Evolutionary conservation across 2,329 filamentous ascomycete species (phyloP).

Genomic region (Colletotrichum sublineola): DNA sequence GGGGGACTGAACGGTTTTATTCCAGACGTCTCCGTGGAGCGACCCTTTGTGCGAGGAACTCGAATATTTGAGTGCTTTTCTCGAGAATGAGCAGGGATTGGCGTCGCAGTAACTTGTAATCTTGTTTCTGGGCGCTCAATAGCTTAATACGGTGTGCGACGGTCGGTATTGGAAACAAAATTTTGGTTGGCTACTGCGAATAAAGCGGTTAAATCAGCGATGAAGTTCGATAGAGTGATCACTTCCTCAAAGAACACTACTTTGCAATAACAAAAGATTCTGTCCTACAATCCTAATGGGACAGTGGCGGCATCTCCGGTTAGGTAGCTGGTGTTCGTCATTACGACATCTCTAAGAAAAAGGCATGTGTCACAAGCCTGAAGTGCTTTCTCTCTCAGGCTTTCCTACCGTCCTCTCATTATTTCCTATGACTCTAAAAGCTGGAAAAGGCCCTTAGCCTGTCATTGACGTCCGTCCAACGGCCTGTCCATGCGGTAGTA

Average conservation of each 20-base stretch:
- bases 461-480: neutral
- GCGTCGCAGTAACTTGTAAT: neutral
- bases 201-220: neutral
- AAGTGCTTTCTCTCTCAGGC: neutral
- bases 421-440: neutral
- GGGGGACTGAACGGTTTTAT: conserved; percentile 1
- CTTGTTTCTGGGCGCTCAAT: too few relatives aligned
- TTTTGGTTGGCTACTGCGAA: neutral
- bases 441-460: neutral
- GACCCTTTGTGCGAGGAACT: neutral
- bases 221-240: neutral
- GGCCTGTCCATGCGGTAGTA: conserved; percentile 8
- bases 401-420: neutral
- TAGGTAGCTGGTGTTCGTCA: too few relatives aligned
- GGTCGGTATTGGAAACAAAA: neutral
- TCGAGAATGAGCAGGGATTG: neutral
- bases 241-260: neutral
- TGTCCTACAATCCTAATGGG: too few relatives aligned
- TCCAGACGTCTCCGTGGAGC: neutral
- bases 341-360: neutral
- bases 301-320: neutral
- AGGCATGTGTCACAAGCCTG: neutral
- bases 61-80: neutral
- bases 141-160: neutral
- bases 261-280: too few relatives aligned